Percentiles rank a stretch among this genome's conserved stretches.
Evolutionary conservation across 768 basidiomycete genomes (phyloP).

Genomic region (Heimioporus sp.): DNA sequence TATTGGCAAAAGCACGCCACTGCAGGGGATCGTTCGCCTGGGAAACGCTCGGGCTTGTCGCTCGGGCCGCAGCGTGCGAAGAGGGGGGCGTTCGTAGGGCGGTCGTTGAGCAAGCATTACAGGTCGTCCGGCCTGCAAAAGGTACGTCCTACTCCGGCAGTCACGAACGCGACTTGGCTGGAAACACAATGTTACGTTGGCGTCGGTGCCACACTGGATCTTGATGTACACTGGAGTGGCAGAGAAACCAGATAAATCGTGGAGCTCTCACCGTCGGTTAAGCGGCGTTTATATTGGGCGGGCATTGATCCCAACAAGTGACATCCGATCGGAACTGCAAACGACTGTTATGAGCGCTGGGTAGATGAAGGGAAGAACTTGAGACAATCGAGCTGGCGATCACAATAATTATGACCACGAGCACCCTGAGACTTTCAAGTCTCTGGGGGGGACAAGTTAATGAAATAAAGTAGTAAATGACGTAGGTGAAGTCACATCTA

Average conservation of each 20-base stretch:
- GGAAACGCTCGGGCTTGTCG: too few species aligned
- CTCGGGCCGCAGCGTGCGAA: background rate
- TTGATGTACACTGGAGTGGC: background rate
- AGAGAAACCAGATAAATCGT: background rate
- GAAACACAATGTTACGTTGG: too few species aligned
- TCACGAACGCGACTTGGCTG: too few species aligned
- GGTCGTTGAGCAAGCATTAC: background rate
- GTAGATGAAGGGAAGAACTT: background rate
- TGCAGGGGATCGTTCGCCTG: too few species aligned
- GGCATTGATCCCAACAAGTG: background rate
- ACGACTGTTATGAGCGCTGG: background rate
- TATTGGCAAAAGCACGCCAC: background rate
- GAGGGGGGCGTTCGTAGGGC: background rate
- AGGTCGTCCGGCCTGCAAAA: background rate
- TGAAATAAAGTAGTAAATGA: background rate
- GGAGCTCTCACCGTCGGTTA: conserved; percentile 1
- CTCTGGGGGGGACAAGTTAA: background rate
- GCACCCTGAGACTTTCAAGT: background rate
- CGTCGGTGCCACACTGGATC: too few species aligned
- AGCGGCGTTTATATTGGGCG: conserved; percentile 1
- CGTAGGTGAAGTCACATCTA: background rate
- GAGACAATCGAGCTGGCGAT: background rate
- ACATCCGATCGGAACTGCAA: background rate
- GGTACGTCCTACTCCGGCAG: too few species aligned
- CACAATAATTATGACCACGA: background rate